Evolutionary conservation across 306 rosid genomes (phyloP), one percentile per base, ranked within the genome.

Genomic region (Ziziphus jujuba): DNA sequence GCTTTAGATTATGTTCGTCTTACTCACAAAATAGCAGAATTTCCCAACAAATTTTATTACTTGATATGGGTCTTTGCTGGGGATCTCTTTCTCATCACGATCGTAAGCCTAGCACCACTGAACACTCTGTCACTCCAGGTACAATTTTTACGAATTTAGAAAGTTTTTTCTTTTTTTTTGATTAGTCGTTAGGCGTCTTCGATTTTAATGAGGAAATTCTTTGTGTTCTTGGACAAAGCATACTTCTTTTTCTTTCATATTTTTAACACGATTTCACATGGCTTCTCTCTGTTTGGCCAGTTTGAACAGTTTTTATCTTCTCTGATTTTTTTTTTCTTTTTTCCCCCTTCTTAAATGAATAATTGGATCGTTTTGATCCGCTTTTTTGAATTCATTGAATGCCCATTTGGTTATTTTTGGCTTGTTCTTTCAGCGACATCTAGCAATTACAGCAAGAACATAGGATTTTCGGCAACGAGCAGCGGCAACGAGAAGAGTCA

Each of bases 51-150:
- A 25, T 19, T 28, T 24, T 4, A 44, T 56, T 38, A 17, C n/a
- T 58, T 24, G 66, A 40, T 10, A 89, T 89, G 92, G 96, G 92
- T 75, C 80, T 75, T 65, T 86, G 96, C 77, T 78, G 66, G 50
- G 70, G 84, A 73, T 79, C 77, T 77, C 72, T 58, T 49, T 61
- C 56, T 55, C 50, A 44, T 55, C 49, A 38, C 62, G 28, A 51
- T 56, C 70, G 43, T 24, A 48, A 25, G 6, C 66, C 85, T 3
- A 24, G 64, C 61, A 23, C 66, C 72, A 74, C 47, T 40, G 33
- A 3, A 33, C 8, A 43, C 15, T 58, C 84, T 23, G 68, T 61
- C 58, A 71, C 65, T 61, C 73, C 84, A 72, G 95, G 95, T 84
- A 77, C 45, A 69, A 36, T 70, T n/a, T 10, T 54, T 70, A 61